Base-by-base conservation (phyloP, 345 rosid genomes). In the Arabis hirsuta region DNA sequence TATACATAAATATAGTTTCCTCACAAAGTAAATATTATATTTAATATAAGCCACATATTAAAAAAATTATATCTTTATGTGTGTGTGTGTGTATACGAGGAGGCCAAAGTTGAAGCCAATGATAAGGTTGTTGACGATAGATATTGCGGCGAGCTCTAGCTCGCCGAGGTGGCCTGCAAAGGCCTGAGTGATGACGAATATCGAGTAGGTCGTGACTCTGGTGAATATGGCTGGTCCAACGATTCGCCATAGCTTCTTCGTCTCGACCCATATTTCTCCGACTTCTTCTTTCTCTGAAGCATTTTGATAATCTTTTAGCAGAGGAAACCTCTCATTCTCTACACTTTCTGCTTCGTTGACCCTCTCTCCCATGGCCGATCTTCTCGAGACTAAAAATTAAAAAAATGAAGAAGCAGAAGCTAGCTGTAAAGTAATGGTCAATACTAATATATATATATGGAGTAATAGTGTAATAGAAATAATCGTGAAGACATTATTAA, bases 41-140 rank as follows among this genome's bases (percentile, higher is more conserved):
- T 1, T 46, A 14, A 42, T 31, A 54, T 24, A 52, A 52, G 56
- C 8, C 22, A 31, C 0, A 32, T 5, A 32, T 32, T 6, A 2
- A 19, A 36, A 38, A 10, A 46, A 20, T 41, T 26, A 4, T 42
- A 6, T 60, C 3, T 20, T 10, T 39, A 9, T 57, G 13, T 4
- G 45, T 32, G 26, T 16, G 41, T 38, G 16, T 22, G 32, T 19
- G 42, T 19, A 2, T 88, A 86, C 97, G 82, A 88, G 6, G 69
- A 90, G 84, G 55, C 97, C 88, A 11, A 79, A 78, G 73, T 83
- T 86, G 55, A 90, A 82, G 13, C 91, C 36, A 9, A 12, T 26
- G 57, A 27, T 11, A 36, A 53, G 16, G 36, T 52, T 53, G 36
- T 6, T 53, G 36, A 53, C 9, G 3, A 52, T 52, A n/a, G 56